Percentiles rank a stretch among this genome's conserved stretches.
phyloP scores from a whole-genome alignment of 176 grass and related monocot genomes.

The Oryza rufipogon region DNA sequence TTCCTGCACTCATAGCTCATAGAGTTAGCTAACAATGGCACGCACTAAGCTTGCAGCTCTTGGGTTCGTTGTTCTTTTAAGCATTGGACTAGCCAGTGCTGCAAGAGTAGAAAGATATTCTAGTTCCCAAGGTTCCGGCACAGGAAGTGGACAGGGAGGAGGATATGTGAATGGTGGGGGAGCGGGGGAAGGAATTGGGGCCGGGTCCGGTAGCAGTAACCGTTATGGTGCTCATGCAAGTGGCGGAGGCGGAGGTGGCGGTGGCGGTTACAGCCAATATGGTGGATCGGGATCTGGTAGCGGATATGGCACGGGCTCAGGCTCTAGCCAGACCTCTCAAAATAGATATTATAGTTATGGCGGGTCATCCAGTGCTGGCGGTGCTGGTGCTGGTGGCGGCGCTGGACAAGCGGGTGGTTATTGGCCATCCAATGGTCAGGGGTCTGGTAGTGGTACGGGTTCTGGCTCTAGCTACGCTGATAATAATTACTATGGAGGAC shows the following conservation, averaged over 20 bases:
- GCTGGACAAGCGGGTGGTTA: constrained; percentile 8
- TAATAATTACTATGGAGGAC: background rate
- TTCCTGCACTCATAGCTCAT: background rate
- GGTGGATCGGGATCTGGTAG: constrained; percentile 7
- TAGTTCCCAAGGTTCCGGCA: constrained; percentile 23
- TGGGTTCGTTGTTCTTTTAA: constrained; percentile 41
- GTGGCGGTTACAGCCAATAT: background rate
- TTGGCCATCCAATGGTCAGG: background rate
- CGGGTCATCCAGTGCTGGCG: background rate
- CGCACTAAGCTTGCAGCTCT: constrained; percentile 26
- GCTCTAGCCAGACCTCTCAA: background rate
- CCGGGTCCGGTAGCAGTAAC: background rate
- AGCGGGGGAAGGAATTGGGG: constrained; percentile 1
- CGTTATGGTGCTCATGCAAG: background rate
- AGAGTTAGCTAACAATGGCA: background rate
- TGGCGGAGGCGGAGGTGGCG: background rate
- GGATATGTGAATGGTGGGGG: constrained; percentile 11
- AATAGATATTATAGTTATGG: background rate
- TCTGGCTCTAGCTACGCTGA: background rate
- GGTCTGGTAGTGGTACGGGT: constrained; percentile 10
- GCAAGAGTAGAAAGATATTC: constrained; percentile 45
- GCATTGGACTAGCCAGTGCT: constrained; percentile 42
- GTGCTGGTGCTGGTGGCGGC: background rate
- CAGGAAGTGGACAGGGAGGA: constrained; percentile 14
- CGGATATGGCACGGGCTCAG: background rate